Evolutionary conservation across 83 land plant species (phyloP), one percentile per base, ranked within the genome.

Genomic region (Picea mariana): DNA sequence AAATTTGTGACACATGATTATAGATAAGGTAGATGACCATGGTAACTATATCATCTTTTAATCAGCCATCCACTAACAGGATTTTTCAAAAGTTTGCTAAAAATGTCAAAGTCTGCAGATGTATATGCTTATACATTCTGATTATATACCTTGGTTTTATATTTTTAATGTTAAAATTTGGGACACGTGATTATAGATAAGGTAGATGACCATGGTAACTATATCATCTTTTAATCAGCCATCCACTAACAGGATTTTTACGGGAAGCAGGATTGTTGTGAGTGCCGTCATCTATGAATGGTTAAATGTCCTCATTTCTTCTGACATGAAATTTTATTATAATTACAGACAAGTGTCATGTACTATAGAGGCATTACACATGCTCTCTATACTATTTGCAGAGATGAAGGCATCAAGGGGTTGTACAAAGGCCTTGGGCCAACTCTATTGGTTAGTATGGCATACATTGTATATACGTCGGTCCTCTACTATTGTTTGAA

Each of bases 371-470:
- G 99, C 75, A 97, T 95, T 59, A 81, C 83, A 44, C 98, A 95
- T 93, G 87, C 99, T 9, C 85, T 97, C 24, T 81, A 79, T 67
- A 89, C 98, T 15, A 97, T 97, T 63, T 77, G 85, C 73, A 90
- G 86, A 72, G 98, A 97, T 61, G 99, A 97, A 81, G 99, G 99
- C 61, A 67, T 88, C 11, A 85, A 80, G 82, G 96, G 99, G 7
- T 85, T 97, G 8, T 97, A 97, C 85, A 97, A 95, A 77, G 99
- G 99, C 59, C 87, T 97, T 62, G 98, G 98, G 5, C 88, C 98
- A 55, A 97, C 99, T 69, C 77, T 97, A 44, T 73, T 97, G 93
- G 97, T 92, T 81, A 77, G 87, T 69, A 38, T 24, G 60, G 83
- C 44, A 44, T 44, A 75, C 78, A 83, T 23, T 69, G 23, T 20